Base-by-base conservation (phyloP, 352 stramenopile species). In the Phytopythium sindhum region DNA sequence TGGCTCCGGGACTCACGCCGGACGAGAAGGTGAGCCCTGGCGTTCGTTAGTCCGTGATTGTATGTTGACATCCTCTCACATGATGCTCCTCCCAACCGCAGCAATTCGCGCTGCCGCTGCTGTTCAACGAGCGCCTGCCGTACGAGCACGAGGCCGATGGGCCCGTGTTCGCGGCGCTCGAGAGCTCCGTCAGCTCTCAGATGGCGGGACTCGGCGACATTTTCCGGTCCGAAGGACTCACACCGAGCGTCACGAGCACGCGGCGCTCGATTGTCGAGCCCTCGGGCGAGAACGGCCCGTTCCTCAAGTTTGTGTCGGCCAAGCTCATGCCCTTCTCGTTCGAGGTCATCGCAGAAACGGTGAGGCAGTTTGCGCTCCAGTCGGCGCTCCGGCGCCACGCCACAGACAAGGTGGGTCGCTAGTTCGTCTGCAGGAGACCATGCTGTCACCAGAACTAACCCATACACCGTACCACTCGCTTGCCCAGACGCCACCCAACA, bases 251-350 rank as follows among this genome's bases (percentile, higher is more conserved):
- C 52, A 67, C 48, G 21, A 63, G 74, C 52, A 55, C 63, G 4
- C 45, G 51, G 24, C 63, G 69, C 28, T 64, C 60, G 12, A 50
- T 28, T 3, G 72, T 79, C 21, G 66, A 76, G 28, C 68, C 63
- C 2, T 57, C 57, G 8, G 58, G 50, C 8, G 45, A 66, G 19
- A 57, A 70, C n/a, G 66, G 72, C n/a, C 63, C 72, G 21, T 76
- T 72, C n/a, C 57, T 79, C 48, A 70, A 64, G 23, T 79, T 76
- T 61, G 57, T 67, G 41, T 72, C 61, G 5, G 61, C 72, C 2
- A 76, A 76, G 45, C 51, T 74, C 1, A 53, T 61, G 26, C 72
- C 68, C 1, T 79, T 79, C 26, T 52, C 41, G 11, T 37, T 76
- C 5, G 63, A 74, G 17, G 37, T 52, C 39, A 58, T 79, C 19